Percentiles rank a stretch among this genome's conserved stretches.
phyloP scores from a whole-genome alignment of 2,329 filamentous ascomycete species.

The Epichloe elymi region DNA sequence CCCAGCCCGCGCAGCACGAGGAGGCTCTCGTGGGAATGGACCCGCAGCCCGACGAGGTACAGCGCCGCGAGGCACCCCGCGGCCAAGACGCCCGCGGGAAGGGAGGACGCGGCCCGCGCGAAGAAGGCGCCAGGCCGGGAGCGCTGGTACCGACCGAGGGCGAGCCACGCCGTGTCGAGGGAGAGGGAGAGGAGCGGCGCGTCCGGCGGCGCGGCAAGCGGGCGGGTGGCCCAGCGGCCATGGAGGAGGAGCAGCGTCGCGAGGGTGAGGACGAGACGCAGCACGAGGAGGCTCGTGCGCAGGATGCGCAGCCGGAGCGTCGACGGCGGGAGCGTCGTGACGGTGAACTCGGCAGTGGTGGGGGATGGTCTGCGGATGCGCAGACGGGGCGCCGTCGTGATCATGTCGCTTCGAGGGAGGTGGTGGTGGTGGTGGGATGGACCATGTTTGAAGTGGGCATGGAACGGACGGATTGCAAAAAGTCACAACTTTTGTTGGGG shows the following conservation, averaged over 20 bases:
- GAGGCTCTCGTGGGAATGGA: conserved; percentile 62
- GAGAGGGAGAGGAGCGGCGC: conserved; percentile 1
- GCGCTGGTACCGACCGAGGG: conserved; percentile 13
- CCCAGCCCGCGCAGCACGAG: conserved; percentile 81
- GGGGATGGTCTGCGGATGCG: conserved; percentile 56
- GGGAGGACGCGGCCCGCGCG: conserved; percentile 16
- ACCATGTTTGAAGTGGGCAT: no score
- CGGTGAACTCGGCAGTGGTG: conserved; percentile 84
- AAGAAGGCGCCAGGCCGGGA: conserved; percentile 22
- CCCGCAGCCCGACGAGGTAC: conserved; percentile 31
- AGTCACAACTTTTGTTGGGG: not conserved
- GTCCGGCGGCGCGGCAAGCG: conserved; percentile 12
- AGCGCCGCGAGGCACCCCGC: conserved; percentile 22
- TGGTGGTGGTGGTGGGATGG: no score
- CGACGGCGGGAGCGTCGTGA: conserved; percentile 59
- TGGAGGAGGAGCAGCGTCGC: conserved; percentile 35
- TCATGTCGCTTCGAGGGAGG: conserved; percentile 25
- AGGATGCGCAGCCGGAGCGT: conserved; percentile 35
- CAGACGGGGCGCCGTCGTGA: conserved; percentile 47
- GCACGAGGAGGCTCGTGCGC: conserved; percentile 27
- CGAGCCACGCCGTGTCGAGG: conserved; percentile 11
- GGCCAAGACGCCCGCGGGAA: conserved; percentile 28
- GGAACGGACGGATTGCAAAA: not conserved
- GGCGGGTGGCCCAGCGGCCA: conserved; percentile 29
- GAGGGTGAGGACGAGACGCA: conserved; percentile 30